phyloP scores from a whole-genome alignment of 257 asterid species.

The Solanum bukasovii region DNA sequence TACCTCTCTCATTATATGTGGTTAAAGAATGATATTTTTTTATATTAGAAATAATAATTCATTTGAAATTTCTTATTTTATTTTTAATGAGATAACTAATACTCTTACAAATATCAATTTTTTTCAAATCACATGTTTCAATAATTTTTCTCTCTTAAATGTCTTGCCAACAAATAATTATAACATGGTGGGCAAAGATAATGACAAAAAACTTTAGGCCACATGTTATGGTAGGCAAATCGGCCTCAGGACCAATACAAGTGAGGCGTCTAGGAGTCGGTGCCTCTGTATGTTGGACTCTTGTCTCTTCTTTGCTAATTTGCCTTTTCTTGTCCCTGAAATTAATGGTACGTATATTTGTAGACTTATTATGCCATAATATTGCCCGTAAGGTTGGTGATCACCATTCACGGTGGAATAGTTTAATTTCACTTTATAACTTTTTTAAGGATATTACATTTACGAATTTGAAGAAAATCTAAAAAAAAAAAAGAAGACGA shows the following conservation, averaged over 20 bases:
- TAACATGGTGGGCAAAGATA: neutral
- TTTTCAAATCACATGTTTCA: neutral
- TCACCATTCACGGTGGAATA: neutral
- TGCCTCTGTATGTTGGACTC: neutral
- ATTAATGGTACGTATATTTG: neutral
- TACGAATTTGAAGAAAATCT: neutral
- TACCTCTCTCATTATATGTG: neutral
- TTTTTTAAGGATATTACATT: neutral
- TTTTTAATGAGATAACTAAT: neutral
- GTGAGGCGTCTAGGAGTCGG: neutral
- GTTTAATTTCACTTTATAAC: neutral
- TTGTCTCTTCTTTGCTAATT: constrained; percentile 4
- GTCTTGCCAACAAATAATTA: neutral
- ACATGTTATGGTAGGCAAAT: neutral
- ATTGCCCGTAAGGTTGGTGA: neutral
- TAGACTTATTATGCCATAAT: neutral
- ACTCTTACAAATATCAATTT: neutral
- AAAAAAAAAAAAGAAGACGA: no score
- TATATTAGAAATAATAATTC: neutral
- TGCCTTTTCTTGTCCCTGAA: neutral
- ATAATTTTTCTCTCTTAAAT: neutral
- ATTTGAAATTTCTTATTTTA: neutral
- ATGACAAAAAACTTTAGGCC: neutral
- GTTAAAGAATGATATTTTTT: neutral
- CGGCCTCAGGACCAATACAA: neutral